Base-by-base conservation (phyloP, 2,329 filamentous ascomycete species). In the Leptographium wingfieldii region DNA sequence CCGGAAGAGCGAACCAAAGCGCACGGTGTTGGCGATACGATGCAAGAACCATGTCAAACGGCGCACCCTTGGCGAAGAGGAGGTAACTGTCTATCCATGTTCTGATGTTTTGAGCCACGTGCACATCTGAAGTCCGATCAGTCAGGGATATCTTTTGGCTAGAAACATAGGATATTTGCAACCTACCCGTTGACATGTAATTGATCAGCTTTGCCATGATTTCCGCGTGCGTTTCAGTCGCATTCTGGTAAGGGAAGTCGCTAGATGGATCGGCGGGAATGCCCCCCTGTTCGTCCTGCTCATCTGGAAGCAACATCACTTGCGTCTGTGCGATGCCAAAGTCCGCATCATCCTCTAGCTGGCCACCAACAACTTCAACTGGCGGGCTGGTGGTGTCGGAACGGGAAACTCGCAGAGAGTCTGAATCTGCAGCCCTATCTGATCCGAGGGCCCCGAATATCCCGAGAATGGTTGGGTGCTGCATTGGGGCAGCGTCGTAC, bases 1-100 rank as follows among this genome's bases (percentile, higher is more conserved):
- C 76, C 0, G 82, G 80, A 31, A 85, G 72, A 3, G 68, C 62
- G 38, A 68, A 64, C 82, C 82, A 86, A 63, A 85, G 79, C 3
- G 71, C 66, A 40, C 68, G 72, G 60, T 83, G 71, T 38, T 72
- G 70, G 19, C 68, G 69, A 59, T 74, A 78, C 2, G 76, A 75
- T 31, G 76, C 71, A n/a, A 74, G 67, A 6, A 76, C 71, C 3
- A 66, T 65, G 12, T 71, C 67, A 29, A 69, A 66, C 3, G 73
- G 66, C 22, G 71, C 70, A 25, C 66, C 65, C 40, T 66, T 67
- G 43, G 73, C 72, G 64, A 73, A 78, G 27, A 62, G 63, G 27
- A 84, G 64, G 66, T 77, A 82, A 19, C 68, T 69, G 9, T 75
- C 72, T 29, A 84, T 73, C 81, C 81, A 86, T 6, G 70, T 68